These are phyloP conservation scores for Boletellus ananas DNA, from an alignment of 768 basidiomycete genomes.

Conservation along the genomic window DNA sequence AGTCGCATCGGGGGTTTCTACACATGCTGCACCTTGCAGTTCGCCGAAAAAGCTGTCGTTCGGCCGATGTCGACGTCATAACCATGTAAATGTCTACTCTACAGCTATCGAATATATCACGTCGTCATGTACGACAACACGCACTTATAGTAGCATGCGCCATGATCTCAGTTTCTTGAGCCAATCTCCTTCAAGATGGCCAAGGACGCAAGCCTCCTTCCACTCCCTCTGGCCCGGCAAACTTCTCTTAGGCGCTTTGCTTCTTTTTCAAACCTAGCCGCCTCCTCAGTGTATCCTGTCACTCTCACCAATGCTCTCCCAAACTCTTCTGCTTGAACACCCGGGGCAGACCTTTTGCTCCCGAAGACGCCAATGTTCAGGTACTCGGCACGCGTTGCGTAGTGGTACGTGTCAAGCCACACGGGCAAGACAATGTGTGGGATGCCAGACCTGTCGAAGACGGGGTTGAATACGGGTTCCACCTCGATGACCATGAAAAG, in stretches of 20 bases:
- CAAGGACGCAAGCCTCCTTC: neutral
- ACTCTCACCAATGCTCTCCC: constrained; percentile 4
- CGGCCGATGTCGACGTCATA: no score
- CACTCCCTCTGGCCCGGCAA: constrained; percentile 3
- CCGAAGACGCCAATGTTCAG: constrained; percentile 6
- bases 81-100: no score
- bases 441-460: constrained; percentile 8
- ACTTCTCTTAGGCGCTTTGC: constrained; percentile 1
- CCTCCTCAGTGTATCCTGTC: constrained; percentile 3
- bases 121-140: no score
- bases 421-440: constrained; percentile 11
- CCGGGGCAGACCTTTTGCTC: neutral
- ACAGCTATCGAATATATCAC: no score
- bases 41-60: no score
- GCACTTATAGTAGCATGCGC: no score
- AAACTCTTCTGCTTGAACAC: constrained; percentile 1
- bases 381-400: neutral
- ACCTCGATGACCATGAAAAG: neutral
- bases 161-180: neutral
- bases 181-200: neutral
- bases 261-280: neutral
- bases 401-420: constrained; percentile 13
- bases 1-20: no score
- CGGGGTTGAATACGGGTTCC: neutral
- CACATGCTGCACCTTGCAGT: no score